A percentile compares a stretch with the other conserved stretches of the same genome.
Conservation (phyloP, 2,329 filamentous ascomycete species). For the Hortaea werneckii region DNA sequence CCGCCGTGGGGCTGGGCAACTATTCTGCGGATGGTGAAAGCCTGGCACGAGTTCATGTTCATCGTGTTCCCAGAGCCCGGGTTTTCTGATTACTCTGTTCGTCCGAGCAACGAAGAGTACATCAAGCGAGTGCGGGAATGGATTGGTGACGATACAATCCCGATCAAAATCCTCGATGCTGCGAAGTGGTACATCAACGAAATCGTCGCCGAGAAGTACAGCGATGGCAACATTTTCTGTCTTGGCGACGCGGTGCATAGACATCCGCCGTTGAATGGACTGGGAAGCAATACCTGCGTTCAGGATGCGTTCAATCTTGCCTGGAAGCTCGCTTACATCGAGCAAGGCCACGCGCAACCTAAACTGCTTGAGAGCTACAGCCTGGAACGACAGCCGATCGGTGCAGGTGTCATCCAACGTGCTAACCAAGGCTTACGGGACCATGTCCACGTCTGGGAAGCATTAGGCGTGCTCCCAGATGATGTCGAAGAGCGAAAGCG, state of each 20-base stretch:
- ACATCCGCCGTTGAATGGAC: constrained; percentile 48
- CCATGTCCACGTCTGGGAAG: constrained; percentile 30
- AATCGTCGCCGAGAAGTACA: constrained; percentile 48
- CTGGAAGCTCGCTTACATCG: constrained; percentile 28
- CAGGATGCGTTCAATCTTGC: constrained; percentile 31
- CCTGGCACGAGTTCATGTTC: constrained; percentile 50
- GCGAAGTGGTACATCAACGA: constrained; percentile 54
- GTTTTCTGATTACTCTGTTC: constrained; percentile 26
- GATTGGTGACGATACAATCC: constrained; percentile 46
- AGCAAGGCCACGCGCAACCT: constrained; percentile 17
- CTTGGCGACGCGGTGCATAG: constrained; percentile 50
- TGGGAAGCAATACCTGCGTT: constrained; percentile 48
- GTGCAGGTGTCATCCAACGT: constrained; percentile 43
- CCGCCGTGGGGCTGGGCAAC: constrained; percentile 42
- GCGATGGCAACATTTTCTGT: constrained; percentile 42
- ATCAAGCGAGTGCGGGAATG: constrained; percentile 36
- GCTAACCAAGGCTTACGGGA: constrained; percentile 49
- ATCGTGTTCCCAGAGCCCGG: constrained; percentile 36
- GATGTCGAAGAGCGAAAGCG: constrained; percentile 19
- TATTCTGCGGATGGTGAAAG: constrained; percentile 51
- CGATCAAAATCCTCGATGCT: constrained; percentile 42
- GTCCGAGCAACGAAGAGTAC: constrained; percentile 40
- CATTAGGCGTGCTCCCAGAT: constrained; percentile 17
- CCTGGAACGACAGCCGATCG: constrained; percentile 27
- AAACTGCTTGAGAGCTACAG: constrained; percentile 22